Percentiles rank a stretch among this genome's conserved stretches.
Evolutionary conservation across 179 eudicot genomes (phyloP).

Genomic region (Silene coronaria): DNA sequence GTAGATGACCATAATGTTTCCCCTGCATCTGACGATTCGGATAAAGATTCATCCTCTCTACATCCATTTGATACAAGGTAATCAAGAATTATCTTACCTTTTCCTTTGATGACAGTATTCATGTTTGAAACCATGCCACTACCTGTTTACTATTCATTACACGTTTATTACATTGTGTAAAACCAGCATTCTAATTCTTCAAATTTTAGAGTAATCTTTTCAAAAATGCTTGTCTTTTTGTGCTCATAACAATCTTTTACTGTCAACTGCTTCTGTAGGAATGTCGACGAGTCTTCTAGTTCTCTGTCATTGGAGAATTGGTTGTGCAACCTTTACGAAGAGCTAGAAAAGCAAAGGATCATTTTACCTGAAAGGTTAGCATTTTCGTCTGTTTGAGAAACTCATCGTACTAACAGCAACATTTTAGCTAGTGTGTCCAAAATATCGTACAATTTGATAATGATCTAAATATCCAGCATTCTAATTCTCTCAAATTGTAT

Average conservation of each 20-base stretch:
- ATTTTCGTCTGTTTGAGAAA: slow-evolving; percentile 7
- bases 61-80: slow-evolving; percentile 46
- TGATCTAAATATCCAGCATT: neutral
- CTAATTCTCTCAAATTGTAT: neutral
- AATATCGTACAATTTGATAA: neutral
- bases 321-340: slow-evolving; percentile 51
- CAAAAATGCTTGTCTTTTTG: neutral
- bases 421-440: neutral
- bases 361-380: slow-evolving; percentile 77
- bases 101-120: neutral
- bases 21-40: slow-evolving; percentile 10
- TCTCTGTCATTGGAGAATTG: slow-evolving; percentile 37
- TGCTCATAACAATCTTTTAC: neutral
- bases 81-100: neutral
- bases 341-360: slow-evolving; percentile 67
- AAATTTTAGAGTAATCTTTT: neutral
- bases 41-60: slow-evolving; percentile 36
- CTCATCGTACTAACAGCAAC: neutral
- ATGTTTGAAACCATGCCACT: neutral
- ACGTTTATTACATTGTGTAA: too few species aligned
- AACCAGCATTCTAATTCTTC: too few species aligned
- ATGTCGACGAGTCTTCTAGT: slow-evolving; percentile 34
- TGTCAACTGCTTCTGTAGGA: slow-evolving; percentile 33
- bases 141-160: neutral
- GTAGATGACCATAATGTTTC: slow-evolving; percentile 41